Evolutionary conservation across 345 rosid species (phyloP), one percentile per base, ranked within the genome.

Genomic region (Ailanthus altissimus): DNA sequence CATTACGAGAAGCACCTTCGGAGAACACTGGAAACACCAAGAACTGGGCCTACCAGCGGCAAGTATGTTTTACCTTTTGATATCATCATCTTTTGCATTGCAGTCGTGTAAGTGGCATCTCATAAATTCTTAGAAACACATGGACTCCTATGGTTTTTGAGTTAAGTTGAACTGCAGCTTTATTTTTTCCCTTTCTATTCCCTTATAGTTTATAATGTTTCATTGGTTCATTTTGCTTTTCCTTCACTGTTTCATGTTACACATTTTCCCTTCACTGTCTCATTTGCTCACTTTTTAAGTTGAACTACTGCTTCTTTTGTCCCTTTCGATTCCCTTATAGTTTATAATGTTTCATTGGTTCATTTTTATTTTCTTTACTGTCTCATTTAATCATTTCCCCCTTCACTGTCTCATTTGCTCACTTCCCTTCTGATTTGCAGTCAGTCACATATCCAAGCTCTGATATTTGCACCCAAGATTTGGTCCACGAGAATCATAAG

Each of bases 1-100:
- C 87, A 67, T 14, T 26, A 46, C 68, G 57, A 13, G 74, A 66
- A 61, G 25, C 23, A 5, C 46, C 49, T 62, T 49, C 40, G 54
- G 85, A 36, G 28, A 77, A 42, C 67, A 51, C 61, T 15, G 83
- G 36, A 23, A 77, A 70, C 61, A 59, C 54, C 63, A 59, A 67
- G 28, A 62, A 65, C 28, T 46, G 74, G 75, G 7, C 23, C 64
- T 16, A 40, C 26, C 76, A 28, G 21, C 28, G 46, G 11, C 75
- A 54, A 36, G 87, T 76, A 57, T 1, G 76, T 51, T 32, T 32
- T 56, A 56, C 25, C 60, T 7, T 56, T 56, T 56, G 21, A 7
- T 56, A 56, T 56, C 3, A 56, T 56, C 60, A 56, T 56, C 26
- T 32, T 32, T 32, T 32, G 38, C 38, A 32, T 32, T 32, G 38